Percentiles rank a stretch among this genome's conserved stretches.
phyloP scores from a whole-genome alignment of 768 basidiomycete genomes.

The Zangia roseola region DNA sequence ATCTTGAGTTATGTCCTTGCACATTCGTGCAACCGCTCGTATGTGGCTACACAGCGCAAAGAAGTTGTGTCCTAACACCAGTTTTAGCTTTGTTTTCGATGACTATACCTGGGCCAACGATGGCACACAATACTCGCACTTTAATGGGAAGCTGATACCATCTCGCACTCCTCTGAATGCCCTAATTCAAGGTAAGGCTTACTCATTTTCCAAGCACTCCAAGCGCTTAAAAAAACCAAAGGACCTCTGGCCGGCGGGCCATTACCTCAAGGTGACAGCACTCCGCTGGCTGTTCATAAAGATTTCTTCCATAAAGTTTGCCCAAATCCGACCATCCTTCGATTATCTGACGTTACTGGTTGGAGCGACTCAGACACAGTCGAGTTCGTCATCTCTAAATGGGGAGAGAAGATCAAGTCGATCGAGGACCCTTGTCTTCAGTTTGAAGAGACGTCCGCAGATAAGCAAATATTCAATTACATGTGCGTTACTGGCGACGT shows the following conservation, averaged over 20 bases:
- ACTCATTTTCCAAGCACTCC: not conserved
- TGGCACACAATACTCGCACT: conserved; percentile 34
- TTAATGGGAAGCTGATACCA: conserved; percentile 34
- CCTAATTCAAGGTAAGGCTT: conserved; percentile 30
- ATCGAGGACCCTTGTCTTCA: conserved; percentile 41
- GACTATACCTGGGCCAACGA: conserved; percentile 41
- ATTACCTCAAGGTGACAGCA: conserved; percentile 28
- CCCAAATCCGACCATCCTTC: conserved; percentile 33
- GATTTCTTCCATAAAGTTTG: conserved; percentile 40
- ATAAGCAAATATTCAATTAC: conserved; percentile 18
- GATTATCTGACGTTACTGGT: conserved; percentile 24
- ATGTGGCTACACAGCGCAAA: conserved; percentile 6
- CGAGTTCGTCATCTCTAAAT: conserved; percentile 32
- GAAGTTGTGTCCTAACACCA: not conserved
- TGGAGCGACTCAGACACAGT: conserved; percentile 26
- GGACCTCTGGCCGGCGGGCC: conserved; percentile 40
- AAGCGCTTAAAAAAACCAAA: conserved; percentile 1
- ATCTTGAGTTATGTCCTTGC: conserved; percentile 35
- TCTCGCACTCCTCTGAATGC: conserved; percentile 39
- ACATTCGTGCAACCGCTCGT: conserved; percentile 34
- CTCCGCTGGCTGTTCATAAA: conserved; percentile 34
- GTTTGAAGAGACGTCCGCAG: conserved; percentile 22
- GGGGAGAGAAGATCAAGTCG: conserved; percentile 32
- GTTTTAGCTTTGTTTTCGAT: conserved; percentile 38
- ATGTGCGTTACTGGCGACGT: conserved; percentile 7